Evolutionary conservation across 2,329 filamentous ascomycete species (phyloP), one percentile per base, ranked within the genome.

Genomic region (Fusarium scirpi): DNA sequence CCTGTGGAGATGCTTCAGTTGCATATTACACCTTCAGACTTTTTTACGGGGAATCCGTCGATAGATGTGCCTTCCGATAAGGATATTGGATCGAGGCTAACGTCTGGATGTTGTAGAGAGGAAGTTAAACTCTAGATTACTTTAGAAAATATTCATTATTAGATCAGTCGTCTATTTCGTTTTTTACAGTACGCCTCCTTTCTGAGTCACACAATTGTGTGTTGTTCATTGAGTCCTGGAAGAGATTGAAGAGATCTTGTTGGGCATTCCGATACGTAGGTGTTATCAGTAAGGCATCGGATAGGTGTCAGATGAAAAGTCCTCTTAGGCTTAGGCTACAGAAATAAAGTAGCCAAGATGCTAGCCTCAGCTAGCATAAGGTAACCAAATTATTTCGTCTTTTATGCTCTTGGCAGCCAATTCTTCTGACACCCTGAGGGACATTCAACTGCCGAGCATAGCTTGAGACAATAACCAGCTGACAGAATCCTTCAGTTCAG

Each of bases 1-100:
- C 62, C 62, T 0, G 62, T 65, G 4, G 62, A 65, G 25, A 65
- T 65, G 60, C 22, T 65, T 5, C 62, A 65, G 22, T 1, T 65
- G n/a, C 62, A 65, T 25, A 58, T 65, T 2, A 25, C 59, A 1
- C 62, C 62, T 10, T 48, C 45, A 12, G 62, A 65, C 15, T 65
- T 65, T 24, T 65, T 65, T 1, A 65, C 62, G 1, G 45, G 30
- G 0, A 65, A 65, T 8, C 62, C 62, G 0, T 60, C 62, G 13
- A 63, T 65, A 30, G 62, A 65, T 29, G 61, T 65, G 0, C 62
- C 62, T 8, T 52, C 46, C 10, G 46, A 65, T 8, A 65, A 53
- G 15, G 62, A 65, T 20, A 13, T 65, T 18, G 61, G 61, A 22
- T 65, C 62, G 2, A 60, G 47, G 8, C 20, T 65, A 25, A 60